These are phyloP conservation scores for Backusella psychrophila DNA, from an alignment of 192 early-diverging fungal species.

Conservation along the genomic window DNA sequence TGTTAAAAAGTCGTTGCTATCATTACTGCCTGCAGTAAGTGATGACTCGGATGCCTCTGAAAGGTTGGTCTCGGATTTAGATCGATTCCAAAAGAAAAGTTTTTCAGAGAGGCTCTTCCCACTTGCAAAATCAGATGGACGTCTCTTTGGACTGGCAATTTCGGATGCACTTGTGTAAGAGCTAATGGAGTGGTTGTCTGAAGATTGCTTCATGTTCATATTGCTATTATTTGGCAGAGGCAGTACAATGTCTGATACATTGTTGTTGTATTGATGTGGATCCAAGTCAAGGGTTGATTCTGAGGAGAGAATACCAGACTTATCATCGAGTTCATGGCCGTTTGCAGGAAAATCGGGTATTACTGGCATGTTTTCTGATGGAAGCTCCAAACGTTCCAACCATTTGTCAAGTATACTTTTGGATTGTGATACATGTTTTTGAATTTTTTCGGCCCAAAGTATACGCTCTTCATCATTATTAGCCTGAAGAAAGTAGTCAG, in stretches of 20 bases:
- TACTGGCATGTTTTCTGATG: background rate
- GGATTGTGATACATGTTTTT: conserved; percentile 2
- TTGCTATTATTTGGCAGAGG: background rate
- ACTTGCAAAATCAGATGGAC: background rate
- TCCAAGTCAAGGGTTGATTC: background rate
- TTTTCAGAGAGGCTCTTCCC: background rate
- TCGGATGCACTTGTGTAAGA: background rate
- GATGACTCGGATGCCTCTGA: background rate
- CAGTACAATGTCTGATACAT: background rate
- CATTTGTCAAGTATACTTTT: conserved; percentile 36
- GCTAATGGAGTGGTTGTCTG: background rate
- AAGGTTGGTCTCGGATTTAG: background rate
- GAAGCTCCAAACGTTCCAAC: conserved; percentile 30
- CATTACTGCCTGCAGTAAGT: background rate
- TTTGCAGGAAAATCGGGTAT: background rate
- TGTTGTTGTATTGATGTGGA: background rate
- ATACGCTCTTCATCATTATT: conserved; percentile 11
- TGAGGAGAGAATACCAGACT: background rate
- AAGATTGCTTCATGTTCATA: background rate
- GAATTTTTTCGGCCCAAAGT: conserved; percentile 14
- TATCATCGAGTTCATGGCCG: background rate
- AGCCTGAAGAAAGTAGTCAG: conserved; percentile 21
- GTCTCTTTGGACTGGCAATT: background rate
- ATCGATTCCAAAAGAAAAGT: conserved; percentile 7
- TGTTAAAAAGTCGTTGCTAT: background rate